These are phyloP conservation scores for Ustilago crameri DNA, from an alignment of 1,284 basidiomycete genomes.

Conservation along the genomic window DNA sequence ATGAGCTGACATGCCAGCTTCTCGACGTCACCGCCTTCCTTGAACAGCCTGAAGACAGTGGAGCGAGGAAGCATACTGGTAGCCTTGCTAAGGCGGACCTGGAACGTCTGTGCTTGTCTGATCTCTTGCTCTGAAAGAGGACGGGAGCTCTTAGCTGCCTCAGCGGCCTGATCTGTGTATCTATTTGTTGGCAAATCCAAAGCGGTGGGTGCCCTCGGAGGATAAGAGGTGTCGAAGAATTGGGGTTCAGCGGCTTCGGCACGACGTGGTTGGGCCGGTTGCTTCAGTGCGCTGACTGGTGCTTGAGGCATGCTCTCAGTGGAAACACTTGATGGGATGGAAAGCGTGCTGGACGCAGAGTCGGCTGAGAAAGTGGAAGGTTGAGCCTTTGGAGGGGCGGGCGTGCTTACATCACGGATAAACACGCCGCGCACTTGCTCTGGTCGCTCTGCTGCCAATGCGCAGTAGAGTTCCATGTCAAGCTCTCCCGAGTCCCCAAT, in stretches of 20 bases:
- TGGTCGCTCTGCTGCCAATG: slow-evolving; percentile 58
- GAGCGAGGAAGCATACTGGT: slow-evolving; percentile 43
- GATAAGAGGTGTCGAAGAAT: slow-evolving; percentile 44
- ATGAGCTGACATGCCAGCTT: slow-evolving; percentile 38
- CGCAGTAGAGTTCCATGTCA: slow-evolving; percentile 62
- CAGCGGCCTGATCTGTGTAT: slow-evolving; percentile 13
- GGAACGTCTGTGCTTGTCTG: slow-evolving; percentile 36
- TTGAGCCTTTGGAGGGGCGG: neutral
- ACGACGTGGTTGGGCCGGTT: slow-evolving; percentile 15
- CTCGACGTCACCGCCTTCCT: slow-evolving; percentile 40
- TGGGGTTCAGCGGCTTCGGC: slow-evolving; percentile 5
- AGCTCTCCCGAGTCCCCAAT: slow-evolving; percentile 65
- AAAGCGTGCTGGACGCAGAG: neutral
- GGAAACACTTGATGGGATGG: neutral
- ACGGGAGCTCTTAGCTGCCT: slow-evolving; percentile 4
- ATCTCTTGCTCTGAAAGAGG: slow-evolving; percentile 39
- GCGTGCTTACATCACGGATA: slow-evolving; percentile 60
- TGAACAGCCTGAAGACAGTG: slow-evolving; percentile 49
- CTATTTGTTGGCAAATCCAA: slow-evolving; percentile 21
- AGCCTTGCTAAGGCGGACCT: slow-evolving; percentile 37
- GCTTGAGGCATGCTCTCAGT: slow-evolving; percentile 15
- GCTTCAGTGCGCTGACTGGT: slow-evolving; percentile 24
- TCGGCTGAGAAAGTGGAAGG: slow-evolving; percentile 9
- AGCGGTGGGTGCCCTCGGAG: slow-evolving; percentile 18
- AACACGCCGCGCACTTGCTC: slow-evolving; percentile 56